Percentiles rank a stretch among this genome's conserved stretches.
Conservation (phyloP, 768 basidiomycete genomes). For the Mycena metata region DNA sequence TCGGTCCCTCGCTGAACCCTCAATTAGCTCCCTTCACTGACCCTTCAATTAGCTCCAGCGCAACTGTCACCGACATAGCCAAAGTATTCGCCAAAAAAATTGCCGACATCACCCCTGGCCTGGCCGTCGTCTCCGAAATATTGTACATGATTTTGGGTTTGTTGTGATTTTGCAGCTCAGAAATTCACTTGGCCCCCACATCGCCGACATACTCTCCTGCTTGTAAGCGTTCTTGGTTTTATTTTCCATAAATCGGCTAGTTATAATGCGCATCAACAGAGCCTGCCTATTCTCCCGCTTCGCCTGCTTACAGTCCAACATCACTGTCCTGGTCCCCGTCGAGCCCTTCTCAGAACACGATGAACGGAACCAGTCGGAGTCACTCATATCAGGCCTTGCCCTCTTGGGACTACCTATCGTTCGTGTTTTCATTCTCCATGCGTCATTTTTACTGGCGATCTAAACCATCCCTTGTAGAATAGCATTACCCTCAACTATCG, state of each 20-base stretch:
- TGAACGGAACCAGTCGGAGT: constrained; percentile 59
- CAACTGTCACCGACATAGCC: constrained; percentile 92
- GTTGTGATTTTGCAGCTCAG: constrained; percentile 26
- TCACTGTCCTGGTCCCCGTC: constrained; percentile 87
- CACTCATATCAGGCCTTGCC: constrained; percentile 64
- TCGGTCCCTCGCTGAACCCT: constrained; percentile 29
- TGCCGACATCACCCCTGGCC: constrained; percentile 90
- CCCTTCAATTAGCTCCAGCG: constrained; percentile 68
- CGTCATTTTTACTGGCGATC: constrained; percentile 34
- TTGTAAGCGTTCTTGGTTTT: constrained; percentile 65
- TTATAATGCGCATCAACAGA: constrained; percentile 54
- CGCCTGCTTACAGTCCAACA: constrained; percentile 88
- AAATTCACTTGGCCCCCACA: constrained; percentile 72
- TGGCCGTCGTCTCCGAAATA: constrained; percentile 95
- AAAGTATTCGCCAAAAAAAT: constrained; percentile 93
- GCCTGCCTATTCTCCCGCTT: constrained; percentile 87
- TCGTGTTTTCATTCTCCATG: constrained; percentile 33
- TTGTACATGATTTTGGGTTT: constrained; percentile 65
- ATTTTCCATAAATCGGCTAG: not conserved
- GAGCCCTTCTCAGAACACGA: constrained; percentile 68
- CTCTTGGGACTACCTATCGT: constrained; percentile 63
- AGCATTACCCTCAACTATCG: constrained; percentile 37
- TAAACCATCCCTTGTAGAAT: constrained; percentile 37
- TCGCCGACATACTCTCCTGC: constrained; percentile 91
- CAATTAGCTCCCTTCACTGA: too few species aligned